Evolutionary conservation across 208 protist genomes (phyloP), one percentile per base, ranked within the genome.

Genomic region (Trypanosoma boissoni): DNA sequence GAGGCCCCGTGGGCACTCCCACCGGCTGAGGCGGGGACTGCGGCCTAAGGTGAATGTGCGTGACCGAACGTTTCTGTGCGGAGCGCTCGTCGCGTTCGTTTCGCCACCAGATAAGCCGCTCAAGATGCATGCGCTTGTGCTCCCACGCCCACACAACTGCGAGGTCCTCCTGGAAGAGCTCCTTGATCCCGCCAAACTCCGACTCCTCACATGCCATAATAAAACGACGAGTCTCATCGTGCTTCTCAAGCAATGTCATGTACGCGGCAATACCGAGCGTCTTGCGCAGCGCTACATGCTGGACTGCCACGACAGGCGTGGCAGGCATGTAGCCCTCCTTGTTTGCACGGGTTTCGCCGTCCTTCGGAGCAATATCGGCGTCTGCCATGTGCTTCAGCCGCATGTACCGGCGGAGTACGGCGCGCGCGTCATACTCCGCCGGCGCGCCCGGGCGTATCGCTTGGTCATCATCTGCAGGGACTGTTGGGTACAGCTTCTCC

Each of bases 101-200:
- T 23, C 81, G 64, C 88, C 88, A 94, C 68, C 88, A 89, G 2
- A 84, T 24, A 12, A 94, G 72, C 2, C 88, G 76, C 58, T 92
- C 72, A 7, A 94, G 64, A 52, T 94, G 88, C 74, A 90, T 78
- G 21, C 75, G 71, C 43, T 78, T 86, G 27, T 78, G 74, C 66
- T 82, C 60, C 80, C 80, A 85, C 36, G 73, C 73, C 32, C 51
- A 60, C 49, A 90, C 55, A 29, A 74, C 53, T 49, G 68, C 64
- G 20, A 65, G 42, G 43, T 91, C 74, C 55, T 80, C 72, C 12
- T 69, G 54, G 41, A 61, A 70, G 2, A 70, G 43, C 29, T 50
- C 31, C 31, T 68, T 48, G 24, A 93, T 58, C 31, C 64, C 71
- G 0, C 28, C 49, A 46, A 76, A 72, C 20, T 69, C 63, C 14